Conservation (phyloP, 176 grass and related monocot genomes). For the Avena insularis region DNA sequence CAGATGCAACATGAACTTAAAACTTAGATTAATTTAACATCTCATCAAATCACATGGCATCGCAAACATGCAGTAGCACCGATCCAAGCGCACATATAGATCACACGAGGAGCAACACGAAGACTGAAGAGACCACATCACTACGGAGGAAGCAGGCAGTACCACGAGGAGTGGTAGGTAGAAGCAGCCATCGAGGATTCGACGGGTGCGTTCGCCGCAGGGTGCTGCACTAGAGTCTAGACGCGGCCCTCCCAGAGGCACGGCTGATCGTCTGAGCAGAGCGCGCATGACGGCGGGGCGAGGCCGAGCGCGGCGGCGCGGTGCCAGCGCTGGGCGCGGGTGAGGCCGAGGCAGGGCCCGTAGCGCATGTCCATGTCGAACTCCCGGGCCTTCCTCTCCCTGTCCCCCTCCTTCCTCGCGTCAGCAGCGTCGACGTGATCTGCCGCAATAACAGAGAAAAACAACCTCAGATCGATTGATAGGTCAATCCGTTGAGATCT, state of each 20-base stretch:
- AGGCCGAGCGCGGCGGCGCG: slow-evolving; percentile 65
- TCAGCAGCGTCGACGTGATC: background rate
- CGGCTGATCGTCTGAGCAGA: slow-evolving; percentile 52
- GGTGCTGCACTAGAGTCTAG: slow-evolving; percentile 11
- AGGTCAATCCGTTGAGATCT: background rate
- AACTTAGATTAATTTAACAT: background rate
- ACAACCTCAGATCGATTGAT: background rate
- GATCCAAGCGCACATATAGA: background rate
- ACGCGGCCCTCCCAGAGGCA: slow-evolving; percentile 75
- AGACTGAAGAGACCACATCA: background rate
- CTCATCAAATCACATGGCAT: background rate
- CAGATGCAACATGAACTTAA: background rate
- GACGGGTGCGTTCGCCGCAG: background rate
- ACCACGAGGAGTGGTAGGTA: slow-evolving; percentile 41
- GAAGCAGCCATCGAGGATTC: background rate
- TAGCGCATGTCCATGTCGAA: slow-evolving; percentile 89
- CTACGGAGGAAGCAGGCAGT: background rate
- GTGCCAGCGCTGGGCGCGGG: slow-evolving; percentile 60
- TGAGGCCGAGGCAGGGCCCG: slow-evolving; percentile 79
- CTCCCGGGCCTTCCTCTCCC: slow-evolving; percentile 48
- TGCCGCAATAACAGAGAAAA: background rate
- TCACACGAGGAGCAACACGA: background rate
- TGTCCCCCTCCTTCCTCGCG: background rate
- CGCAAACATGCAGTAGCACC: background rate
- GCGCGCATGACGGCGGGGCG: slow-evolving; percentile 49